Conservation (phyloP, 176 grass and related monocot genomes). For the Triticum monococcum region DNA sequence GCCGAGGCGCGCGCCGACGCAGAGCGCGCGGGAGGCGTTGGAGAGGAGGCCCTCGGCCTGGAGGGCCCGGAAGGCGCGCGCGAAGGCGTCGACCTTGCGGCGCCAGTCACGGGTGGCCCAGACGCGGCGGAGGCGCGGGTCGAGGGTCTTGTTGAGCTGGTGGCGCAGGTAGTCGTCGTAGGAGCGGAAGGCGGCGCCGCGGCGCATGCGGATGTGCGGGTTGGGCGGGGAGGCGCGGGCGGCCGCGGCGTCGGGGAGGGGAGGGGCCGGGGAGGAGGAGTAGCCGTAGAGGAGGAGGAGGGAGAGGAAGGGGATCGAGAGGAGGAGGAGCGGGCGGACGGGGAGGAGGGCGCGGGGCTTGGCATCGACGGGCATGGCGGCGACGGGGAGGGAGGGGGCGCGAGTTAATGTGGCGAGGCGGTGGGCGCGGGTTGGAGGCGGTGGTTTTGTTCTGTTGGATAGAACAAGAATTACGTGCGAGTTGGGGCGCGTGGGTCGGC, state of each 20-base stretch:
- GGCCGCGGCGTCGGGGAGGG: neutral
- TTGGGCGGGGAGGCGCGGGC: slow-evolving; percentile 32
- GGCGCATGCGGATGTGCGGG: slow-evolving; percentile 76
- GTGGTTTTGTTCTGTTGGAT: slow-evolving; percentile 5
- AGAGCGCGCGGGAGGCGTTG: slow-evolving; percentile 69
- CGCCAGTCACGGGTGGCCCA: slow-evolving; percentile 95
- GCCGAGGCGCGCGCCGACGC: slow-evolving; percentile 74
- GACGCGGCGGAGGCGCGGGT: slow-evolving; percentile 75
- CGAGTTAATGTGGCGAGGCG: neutral
- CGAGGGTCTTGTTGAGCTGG: slow-evolving; percentile 95
- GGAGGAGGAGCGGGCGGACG: slow-evolving; percentile 33
- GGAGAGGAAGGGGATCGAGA: slow-evolving; percentile 31
- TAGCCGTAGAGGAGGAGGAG: slow-evolving; percentile 41
- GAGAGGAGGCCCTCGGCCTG: slow-evolving; percentile 42
- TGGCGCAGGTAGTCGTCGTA: slow-evolving; percentile 91
- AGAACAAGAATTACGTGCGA: neutral
- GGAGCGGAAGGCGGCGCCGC: slow-evolving; percentile 42
- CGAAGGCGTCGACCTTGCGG: slow-evolving; percentile 74
- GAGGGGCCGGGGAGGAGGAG: neutral
- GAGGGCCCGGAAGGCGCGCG: slow-evolving; percentile 48
- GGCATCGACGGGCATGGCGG: slow-evolving; percentile 41
- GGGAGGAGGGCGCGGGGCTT: slow-evolving; percentile 25
- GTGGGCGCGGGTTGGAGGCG: neutral
- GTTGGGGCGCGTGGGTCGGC: too few species aligned
- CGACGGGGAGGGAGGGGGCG: neutral